Conservation (phyloP, 148 eudicot genomes). For the Rhododendron griersonianum region DNA sequence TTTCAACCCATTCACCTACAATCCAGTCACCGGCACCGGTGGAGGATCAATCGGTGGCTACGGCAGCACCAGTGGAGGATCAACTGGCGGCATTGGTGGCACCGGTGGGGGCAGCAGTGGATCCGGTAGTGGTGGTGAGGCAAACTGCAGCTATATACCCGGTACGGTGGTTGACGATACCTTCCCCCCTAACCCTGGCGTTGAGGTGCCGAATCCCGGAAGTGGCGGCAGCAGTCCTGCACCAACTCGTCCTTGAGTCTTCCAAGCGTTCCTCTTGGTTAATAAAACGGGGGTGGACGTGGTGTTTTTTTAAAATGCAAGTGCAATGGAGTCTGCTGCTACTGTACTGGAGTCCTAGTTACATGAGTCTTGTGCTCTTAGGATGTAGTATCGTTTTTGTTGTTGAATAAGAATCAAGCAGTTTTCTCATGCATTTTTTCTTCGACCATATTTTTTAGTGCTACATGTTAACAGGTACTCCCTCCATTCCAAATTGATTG, state of each 20-base stretch:
- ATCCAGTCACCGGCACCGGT: slow-evolving; percentile 21
- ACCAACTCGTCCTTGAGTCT: not conserved
- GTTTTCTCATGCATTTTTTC: not conserved
- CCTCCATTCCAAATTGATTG: too few species aligned
- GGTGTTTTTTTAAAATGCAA: not conserved
- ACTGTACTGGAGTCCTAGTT: too few species aligned
- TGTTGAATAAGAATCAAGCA: not conserved
- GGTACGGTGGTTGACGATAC: not conserved
- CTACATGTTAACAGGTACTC: not conserved
- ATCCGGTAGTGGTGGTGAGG: not conserved
- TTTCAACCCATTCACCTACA: slow-evolving; percentile 25
- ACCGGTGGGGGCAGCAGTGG: not conserved
- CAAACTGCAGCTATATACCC: not conserved
- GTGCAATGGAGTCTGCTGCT: not conserved
- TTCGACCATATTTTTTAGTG: not conserved
- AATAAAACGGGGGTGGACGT: not conserved
- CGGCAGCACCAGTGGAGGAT: slow-evolving; percentile 1
- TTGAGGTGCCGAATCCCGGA: slow-evolving; percentile 11
- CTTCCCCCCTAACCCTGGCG: slow-evolving; percentile 1
- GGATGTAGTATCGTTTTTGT: not conserved
- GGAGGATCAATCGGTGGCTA: not conserved
- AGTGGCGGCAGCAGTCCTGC: not conserved
- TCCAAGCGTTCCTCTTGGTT: not conserved
- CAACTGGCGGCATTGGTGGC: not conserved
- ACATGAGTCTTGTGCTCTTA: not conserved